These are phyloP conservation scores for Fusarium acutatum DNA, from an alignment of 2,329 filamentous ascomycete species.

Conservation along the genomic window DNA sequence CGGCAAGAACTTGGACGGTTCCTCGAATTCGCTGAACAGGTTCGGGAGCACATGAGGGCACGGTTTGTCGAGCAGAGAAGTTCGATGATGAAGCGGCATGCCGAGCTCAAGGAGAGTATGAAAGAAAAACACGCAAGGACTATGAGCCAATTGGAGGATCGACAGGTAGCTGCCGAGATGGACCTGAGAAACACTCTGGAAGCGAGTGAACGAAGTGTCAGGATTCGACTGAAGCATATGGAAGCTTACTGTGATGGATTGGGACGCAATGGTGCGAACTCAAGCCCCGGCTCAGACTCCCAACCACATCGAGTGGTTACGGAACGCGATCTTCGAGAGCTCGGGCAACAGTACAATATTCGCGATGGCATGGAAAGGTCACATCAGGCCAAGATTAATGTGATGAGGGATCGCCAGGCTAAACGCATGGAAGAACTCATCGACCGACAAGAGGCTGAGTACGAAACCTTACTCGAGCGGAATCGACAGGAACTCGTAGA, in stretches of 20 bases:
- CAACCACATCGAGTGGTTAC: conserved; percentile 64
- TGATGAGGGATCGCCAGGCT: conserved; percentile 70
- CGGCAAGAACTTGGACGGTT: conserved; percentile 63
- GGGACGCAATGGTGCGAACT: conserved; percentile 49
- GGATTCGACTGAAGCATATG: conserved; percentile 70
- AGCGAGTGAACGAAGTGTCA: conserved; percentile 65
- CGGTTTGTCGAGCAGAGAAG: conserved; percentile 60
- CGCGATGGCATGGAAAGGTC: conserved; percentile 67
- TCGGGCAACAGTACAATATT: conserved; percentile 68
- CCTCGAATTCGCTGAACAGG: conserved; percentile 56
- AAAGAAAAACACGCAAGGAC: conserved; percentile 63
- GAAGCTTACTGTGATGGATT: conserved; percentile 70
- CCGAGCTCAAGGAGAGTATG: conserved; percentile 60
- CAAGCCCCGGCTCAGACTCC: conserved; percentile 30
- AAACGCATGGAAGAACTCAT: conserved; percentile 68
- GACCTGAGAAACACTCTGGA: conserved; percentile 64
- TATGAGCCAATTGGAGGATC: conserved; percentile 65
- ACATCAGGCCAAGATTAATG: conserved; percentile 69
- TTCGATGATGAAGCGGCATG: conserved; percentile 57
- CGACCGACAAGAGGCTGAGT: conserved; percentile 62
- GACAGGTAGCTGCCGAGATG: conserved; percentile 70
- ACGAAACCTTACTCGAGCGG: conserved; percentile 55
- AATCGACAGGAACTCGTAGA: conserved; percentile 59
- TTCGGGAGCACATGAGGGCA: conserved; percentile 59
- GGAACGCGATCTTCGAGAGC: conserved; percentile 65